A percentile compares a stretch with the other conserved stretches of the same genome.
phyloP scores from a whole-genome alignment of 495 filamentous ascomycete species.

The Echria macrotheca region DNA sequence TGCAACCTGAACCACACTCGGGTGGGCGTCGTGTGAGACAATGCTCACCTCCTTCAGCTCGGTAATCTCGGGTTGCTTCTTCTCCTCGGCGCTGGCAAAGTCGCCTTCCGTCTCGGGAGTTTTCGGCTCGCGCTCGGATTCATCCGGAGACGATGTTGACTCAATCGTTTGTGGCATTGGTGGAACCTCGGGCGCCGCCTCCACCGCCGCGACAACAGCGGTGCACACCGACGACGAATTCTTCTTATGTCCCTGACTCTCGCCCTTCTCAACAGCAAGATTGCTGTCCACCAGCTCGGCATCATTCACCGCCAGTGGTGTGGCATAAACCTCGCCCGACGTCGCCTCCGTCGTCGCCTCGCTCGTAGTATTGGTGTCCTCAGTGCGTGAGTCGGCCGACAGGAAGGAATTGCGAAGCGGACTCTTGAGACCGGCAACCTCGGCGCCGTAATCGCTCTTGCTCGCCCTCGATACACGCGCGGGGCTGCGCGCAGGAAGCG shows the following conservation, averaged over 20 bases:
- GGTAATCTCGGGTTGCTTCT: background rate
- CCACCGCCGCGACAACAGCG: constrained; percentile 10
- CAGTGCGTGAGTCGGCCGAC: constrained; percentile 14
- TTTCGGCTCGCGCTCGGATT: constrained; percentile 26
- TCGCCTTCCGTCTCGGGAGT: constrained; percentile 22
- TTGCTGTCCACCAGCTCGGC: background rate
- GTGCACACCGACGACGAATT: constrained; percentile 31
- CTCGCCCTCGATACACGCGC: constrained; percentile 39
- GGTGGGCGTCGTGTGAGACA: background rate
- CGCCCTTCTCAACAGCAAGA: background rate
- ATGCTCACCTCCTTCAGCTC: background rate
- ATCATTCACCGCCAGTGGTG: constrained; percentile 5
- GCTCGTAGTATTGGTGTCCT: constrained; percentile 6
- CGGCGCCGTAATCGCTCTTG: constrained; percentile 29
- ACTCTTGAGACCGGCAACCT: constrained; percentile 26
- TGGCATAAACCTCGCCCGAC: constrained; percentile 10
- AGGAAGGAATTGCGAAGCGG: constrained; percentile 29
- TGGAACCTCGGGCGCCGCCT: constrained; percentile 9
- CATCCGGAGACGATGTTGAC: constrained; percentile 23
- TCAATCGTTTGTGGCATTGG: constrained; percentile 13
- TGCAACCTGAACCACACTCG: background rate
- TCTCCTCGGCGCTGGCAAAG: background rate
- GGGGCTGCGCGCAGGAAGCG: constrained; percentile 59
- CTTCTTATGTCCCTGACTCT: constrained; percentile 21
- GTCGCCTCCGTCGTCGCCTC: constrained; percentile 10